phyloP scores from a whole-genome alignment of 1,284 basidiomycete genomes.

The Taiwanofungus camphoratus region DNA sequence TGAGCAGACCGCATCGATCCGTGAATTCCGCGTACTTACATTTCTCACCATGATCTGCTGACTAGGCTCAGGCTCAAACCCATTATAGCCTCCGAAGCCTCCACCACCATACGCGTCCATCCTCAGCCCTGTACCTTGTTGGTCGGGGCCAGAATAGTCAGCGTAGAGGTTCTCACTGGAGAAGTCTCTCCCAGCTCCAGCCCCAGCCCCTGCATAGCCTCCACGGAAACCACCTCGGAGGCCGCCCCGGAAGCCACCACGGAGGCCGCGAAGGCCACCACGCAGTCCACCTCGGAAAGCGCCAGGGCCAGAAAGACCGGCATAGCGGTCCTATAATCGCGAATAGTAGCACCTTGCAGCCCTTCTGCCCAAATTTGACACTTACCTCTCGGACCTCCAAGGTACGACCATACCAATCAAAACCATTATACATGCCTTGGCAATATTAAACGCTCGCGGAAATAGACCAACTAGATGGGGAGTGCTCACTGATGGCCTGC shows the following conservation, averaged over 20 bases:
- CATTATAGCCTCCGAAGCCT: conserved; percentile 24
- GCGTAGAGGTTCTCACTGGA: conserved; percentile 76
- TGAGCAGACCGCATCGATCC: neutral
- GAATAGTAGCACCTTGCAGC: too few relatives aligned
- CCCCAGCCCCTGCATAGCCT: conserved; percentile 45
- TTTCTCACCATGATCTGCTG: conserved; percentile 98
- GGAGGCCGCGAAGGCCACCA: conserved; percentile 44
- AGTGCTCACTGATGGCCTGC: conserved; percentile 77
- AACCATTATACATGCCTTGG: conserved; percentile 88
- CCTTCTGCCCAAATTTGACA: conserved; percentile 6
- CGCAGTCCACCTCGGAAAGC: conserved; percentile 58
- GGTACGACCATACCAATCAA: conserved; percentile 89
- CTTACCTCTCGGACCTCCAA: conserved; percentile 89
- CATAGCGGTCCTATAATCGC: conserved; percentile 75
- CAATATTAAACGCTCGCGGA: conserved; percentile 3
- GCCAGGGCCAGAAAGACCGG: conserved; percentile 67
- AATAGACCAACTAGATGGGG: neutral
- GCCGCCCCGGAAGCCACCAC: conserved; percentile 52
- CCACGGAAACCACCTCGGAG: conserved; percentile 42
- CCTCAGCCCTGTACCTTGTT: conserved; percentile 45
- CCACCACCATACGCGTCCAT: conserved; percentile 45
- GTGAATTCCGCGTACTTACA: conserved; percentile 47
- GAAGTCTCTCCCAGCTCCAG: conserved; percentile 64
- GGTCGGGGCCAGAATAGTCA: conserved; percentile 77
- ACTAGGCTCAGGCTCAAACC: conserved; percentile 68